phyloP scores from a whole-genome alignment of 352 stramenopile genomes.

The Salisapilia sapeloensis region DNA sequence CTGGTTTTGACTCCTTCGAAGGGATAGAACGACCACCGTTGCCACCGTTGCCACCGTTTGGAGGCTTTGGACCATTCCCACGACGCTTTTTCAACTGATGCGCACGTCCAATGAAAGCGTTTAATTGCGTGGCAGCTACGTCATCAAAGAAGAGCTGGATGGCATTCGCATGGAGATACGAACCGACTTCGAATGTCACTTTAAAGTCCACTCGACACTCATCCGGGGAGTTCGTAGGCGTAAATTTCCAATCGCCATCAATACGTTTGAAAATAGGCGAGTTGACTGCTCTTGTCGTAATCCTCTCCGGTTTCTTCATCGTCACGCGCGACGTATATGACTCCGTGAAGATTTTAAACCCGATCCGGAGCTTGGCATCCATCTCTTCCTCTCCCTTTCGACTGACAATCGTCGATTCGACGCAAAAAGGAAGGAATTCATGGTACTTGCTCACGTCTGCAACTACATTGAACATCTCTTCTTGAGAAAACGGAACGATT shows the following conservation, averaged over 20 bases:
- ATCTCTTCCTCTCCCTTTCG: conserved; percentile 61
- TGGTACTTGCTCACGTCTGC: conserved; percentile 50
- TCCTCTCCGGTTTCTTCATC: conserved; percentile 60
- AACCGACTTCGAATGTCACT: conserved; percentile 70
- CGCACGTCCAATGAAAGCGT: conserved; percentile 57
- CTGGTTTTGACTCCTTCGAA: no score
- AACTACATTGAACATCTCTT: conserved; percentile 72
- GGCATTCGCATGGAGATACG: conserved; percentile 60
- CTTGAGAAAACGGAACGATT: conserved; percentile 53
- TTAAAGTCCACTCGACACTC: conserved; percentile 55
- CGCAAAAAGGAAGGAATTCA: conserved; percentile 71
- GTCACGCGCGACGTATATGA: conserved; percentile 67
- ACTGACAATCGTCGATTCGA: conserved; percentile 54
- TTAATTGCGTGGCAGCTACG: conserved; percentile 59
- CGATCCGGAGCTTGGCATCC: conserved; percentile 49
- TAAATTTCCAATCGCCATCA: conserved; percentile 67
- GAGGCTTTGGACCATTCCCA: conserved; percentile 2
- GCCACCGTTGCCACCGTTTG: neutral
- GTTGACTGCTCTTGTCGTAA: conserved; percentile 59
- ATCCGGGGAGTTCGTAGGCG: conserved; percentile 19
- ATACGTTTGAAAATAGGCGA: conserved; percentile 78
- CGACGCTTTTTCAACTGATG: conserved; percentile 27
- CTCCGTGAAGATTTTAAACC: conserved; percentile 74
- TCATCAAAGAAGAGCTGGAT: conserved; percentile 79
- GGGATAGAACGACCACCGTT: neutral